Base-by-base conservation (phyloP, 345 rosid species). In the Hibiscus tridactylites region DNA sequence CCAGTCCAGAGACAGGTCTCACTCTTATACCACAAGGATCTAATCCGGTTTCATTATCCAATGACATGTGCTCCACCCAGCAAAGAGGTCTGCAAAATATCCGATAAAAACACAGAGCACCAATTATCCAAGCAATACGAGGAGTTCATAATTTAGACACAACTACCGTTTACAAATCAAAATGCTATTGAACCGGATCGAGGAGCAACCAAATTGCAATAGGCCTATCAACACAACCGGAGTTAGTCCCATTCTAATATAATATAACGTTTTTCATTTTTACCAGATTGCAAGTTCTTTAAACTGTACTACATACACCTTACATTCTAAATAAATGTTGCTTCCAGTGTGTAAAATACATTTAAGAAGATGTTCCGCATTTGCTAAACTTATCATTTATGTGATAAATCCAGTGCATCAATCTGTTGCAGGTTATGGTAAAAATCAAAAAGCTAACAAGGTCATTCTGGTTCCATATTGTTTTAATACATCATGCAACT, bases 21-120 rank as follows among this genome's bases (percentile, higher is more conserved):
- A 90, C 81, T 80, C 96, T 84, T 64, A 93, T 85, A 60, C 94
- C 93, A 21, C 81, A 78, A 79, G 98, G 94, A 87, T 93, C 98
- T 74, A 93, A 72, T 72, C 98, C 98, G 59, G 97, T 91, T 81
- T 88, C 97, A 76, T 93, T 93, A 82, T 93, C 92, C 76, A 93
- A 84, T 61, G 97, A 91, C 92, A 93, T 91, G 78, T 93, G 98
- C 75, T 93, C 96, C 70, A 87, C 92, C 98, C 98, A 93, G 65
- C 98, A 93, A 11, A 91, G 76, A 79, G 98, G 98, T 78, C 98
- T 93, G 75, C 72, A 73, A 64, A 58, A 69, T 71, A 70, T 33
- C 44, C 71, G 64, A 74, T 58, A 63, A 69, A 63, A 15, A 52
- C 44, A 81, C 63, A 29, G 46, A 70, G 68, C 0, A 65, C 11